These are phyloP conservation scores for Adansonia madagascariensis DNA, from an alignment of 441 rosid genomes.

Conservation along the genomic window DNA sequence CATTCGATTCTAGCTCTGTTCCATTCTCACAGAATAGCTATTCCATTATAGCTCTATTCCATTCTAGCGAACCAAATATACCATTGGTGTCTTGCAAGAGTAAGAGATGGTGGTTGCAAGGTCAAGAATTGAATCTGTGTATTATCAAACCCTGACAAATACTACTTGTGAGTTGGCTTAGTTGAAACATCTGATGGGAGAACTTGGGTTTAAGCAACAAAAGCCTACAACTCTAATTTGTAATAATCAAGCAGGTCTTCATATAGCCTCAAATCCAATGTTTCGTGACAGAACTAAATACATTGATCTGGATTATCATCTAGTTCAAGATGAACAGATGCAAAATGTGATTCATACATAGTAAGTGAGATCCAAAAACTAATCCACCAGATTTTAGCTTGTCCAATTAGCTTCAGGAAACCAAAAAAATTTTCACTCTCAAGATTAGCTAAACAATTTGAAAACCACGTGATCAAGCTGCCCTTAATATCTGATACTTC, in stretches of 20 bases:
- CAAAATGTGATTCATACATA: neutral
- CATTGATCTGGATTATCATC: neutral
- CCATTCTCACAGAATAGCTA: too few species aligned
- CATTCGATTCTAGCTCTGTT: too few species aligned
- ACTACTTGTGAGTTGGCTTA: too few species aligned
- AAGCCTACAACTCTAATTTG: neutral
- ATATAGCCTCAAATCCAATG: too few species aligned
- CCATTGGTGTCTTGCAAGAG: neutral
- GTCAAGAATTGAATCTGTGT: neutral
- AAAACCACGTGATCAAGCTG: neutral
- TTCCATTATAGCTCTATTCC: too few species aligned
- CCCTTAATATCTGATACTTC: neutral
- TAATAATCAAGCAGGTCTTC: neutral
- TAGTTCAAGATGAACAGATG: neutral
- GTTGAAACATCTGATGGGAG: neutral
- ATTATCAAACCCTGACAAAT: too few species aligned
- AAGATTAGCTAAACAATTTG: constrained; percentile 11
- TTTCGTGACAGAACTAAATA: neutral
- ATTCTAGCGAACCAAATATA: too few species aligned
- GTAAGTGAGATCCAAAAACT: neutral
- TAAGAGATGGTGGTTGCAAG: neutral
- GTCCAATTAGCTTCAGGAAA: constrained; percentile 9
- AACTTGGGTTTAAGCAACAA: neutral
- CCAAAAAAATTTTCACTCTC: neutral
- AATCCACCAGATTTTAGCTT: constrained; percentile 11